phyloP scores from a whole-genome alignment of 2,329 filamentous ascomycete genomes.

The Fusarium sp. region DNA sequence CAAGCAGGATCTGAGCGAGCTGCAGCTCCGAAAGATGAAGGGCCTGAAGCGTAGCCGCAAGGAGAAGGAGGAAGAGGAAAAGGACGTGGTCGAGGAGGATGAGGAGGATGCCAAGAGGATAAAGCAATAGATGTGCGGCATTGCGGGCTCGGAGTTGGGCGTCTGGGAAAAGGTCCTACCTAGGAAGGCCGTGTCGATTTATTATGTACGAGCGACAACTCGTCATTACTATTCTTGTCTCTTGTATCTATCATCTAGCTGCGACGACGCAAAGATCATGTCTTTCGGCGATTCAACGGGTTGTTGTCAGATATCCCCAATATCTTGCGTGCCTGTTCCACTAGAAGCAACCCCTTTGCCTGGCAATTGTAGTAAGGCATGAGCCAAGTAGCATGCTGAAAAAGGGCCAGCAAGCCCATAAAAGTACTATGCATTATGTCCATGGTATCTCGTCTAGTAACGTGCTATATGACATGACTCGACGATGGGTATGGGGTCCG shows the following conservation, averaged over 20 bases:
- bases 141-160: slow-evolving; percentile 45
- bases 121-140: slow-evolving; percentile 44
- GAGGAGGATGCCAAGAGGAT: slow-evolving; percentile 53
- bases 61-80: slow-evolving; percentile 62
- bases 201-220: slow-evolving; percentile 34
- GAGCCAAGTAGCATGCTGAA: background rate
- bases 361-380: background rate
- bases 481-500: background rate
- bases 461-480: background rate
- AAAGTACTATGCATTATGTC: background rate
- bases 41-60: slow-evolving; percentile 84
- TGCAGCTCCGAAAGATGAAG: slow-evolving; percentile 99
- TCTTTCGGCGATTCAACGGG: background rate
- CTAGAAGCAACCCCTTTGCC: background rate
- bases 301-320: background rate
- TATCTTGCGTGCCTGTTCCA: background rate
- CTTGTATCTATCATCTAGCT: background rate
- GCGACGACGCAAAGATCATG: background rate
- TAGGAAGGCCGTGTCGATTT: slow-evolving; percentile 41
- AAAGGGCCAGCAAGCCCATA: background rate
- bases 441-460: background rate
- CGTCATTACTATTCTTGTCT: background rate
- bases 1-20: slow-evolving; percentile 84
- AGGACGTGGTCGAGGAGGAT: slow-evolving; percentile 52
- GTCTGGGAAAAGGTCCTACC: slow-evolving; percentile 45